Evolutionary conservation across 2,329 filamentous ascomycete species (phyloP).

Genomic region (Drechslerella dactyloides): DNA sequence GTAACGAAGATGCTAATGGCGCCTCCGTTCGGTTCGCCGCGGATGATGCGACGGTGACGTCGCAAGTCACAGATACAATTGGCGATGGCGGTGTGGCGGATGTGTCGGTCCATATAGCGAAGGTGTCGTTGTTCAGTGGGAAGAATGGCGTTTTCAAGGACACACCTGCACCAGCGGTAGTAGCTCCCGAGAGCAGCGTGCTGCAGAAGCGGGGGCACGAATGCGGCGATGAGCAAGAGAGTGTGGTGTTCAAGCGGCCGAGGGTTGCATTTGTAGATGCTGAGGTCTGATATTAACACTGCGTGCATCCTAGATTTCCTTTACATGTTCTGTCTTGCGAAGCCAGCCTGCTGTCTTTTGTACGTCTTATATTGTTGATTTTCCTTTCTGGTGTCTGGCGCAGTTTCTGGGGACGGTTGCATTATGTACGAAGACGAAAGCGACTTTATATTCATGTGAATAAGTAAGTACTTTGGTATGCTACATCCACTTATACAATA

Average conservation of each 20-base stretch:
- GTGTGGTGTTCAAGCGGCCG: constrained; percentile 8
- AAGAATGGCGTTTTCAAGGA: constrained; percentile 22
- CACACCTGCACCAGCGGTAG: background rate
- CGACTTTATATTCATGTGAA: too few species aligned
- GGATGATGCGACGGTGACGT: background rate
- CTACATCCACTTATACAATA: too few species aligned
- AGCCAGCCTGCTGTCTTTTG: too few species aligned
- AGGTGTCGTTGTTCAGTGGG: constrained; percentile 20
- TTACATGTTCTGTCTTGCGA: too few species aligned
- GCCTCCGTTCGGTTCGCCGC: background rate
- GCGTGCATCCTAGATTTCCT: too few species aligned
- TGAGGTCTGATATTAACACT: constrained; percentile 2
- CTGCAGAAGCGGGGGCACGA: constrained; percentile 13
- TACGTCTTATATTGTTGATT: background rate
- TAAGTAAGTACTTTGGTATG: too few species aligned
- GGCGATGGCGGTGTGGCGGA: background rate
- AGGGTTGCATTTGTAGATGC: constrained; percentile 23
- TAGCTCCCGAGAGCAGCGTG: background rate
- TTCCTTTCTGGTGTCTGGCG: background rate
- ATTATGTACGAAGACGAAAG: background rate
- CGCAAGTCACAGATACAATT: background rate
- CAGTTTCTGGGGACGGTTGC: background rate
- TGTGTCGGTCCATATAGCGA: background rate
- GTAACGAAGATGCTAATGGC: background rate
- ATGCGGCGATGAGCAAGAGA: constrained; percentile 16